phyloP scores from a whole-genome alignment of 139 green algal genomes.

The Chlamydomonas incerta region DNA sequence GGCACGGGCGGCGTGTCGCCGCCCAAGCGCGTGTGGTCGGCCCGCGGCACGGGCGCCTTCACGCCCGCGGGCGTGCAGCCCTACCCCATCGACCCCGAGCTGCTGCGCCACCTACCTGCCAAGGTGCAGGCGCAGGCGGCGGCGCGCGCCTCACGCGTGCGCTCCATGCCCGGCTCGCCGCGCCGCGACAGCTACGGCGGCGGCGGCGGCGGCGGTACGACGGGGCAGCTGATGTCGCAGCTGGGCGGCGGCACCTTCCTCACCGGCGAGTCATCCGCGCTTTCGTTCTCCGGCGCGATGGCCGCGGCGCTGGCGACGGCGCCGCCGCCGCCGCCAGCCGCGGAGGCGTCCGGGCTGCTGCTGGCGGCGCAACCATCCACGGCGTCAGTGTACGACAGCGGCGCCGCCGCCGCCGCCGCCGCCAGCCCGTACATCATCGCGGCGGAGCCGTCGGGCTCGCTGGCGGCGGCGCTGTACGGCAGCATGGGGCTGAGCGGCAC shows the following conservation, averaged over 20 bases:
- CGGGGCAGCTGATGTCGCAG: no score
- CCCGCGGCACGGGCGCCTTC: background rate
- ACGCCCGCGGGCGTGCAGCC: slow-evolving; percentile 3
- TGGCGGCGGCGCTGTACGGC: no score
- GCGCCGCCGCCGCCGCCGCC: no score
- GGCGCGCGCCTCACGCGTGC: background rate
- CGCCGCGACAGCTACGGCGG: background rate
- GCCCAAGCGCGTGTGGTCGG: slow-evolving; percentile 9
- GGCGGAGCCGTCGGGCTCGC: background rate
- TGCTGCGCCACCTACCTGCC: background rate
- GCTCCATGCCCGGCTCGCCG: slow-evolving; percentile 16
- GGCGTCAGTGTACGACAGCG: no score
- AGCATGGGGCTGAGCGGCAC: no score
- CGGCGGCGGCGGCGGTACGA: no score
- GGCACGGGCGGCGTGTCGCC: no score
- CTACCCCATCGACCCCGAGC: background rate
- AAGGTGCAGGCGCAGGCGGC: background rate
- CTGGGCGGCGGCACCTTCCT: background rate
- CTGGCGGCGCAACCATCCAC: no score
- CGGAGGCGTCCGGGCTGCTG: no score
- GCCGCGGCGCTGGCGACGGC: no score
- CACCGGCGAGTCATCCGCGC: background rate
- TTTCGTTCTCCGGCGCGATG: no score
- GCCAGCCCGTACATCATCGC: background rate
- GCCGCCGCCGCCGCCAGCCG: no score